phyloP scores from a whole-genome alignment of 805 yeast species.

The Maudiozyma saulgeensis region DNA sequence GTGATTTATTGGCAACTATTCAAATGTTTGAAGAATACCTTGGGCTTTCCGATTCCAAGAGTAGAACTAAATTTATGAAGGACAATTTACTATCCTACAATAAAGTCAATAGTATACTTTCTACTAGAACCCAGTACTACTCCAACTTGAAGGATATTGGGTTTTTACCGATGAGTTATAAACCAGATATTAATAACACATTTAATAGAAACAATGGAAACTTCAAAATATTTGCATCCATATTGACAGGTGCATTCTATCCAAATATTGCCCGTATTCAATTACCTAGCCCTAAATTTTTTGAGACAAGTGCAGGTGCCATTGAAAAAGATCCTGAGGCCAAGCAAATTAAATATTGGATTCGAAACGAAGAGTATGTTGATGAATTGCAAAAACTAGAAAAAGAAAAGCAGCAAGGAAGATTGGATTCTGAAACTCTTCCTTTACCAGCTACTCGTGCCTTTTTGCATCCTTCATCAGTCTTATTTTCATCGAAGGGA shows the following conservation, averaged over 20 bases:
- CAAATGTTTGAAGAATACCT: conserved; percentile 50
- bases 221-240: conserved; percentile 46
- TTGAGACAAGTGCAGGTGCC: conserved; percentile 65
- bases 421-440: conserved; percentile 7
- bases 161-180: conserved; percentile 51
- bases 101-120: conserved; percentile 59
- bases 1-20: conserved; percentile 66
- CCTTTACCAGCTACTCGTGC: conserved; percentile 56
- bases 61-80: conserved; percentile 37
- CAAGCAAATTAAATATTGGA: conserved; percentile 59
- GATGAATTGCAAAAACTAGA: conserved; percentile 18
- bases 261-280: conserved; percentile 79
- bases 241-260: conserved; percentile 71
- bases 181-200: conserved; percentile 15
- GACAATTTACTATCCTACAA: conserved; percentile 54
- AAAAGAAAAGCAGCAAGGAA: conserved; percentile 6
- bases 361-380: conserved; percentile 49
- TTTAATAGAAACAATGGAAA: conserved; percentile 47
- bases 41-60: conserved; percentile 15
- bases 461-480: conserved; percentile 80
- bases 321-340: conserved; percentile 83
- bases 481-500: conserved; percentile 45
- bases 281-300: conserved; percentile 69
- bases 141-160: conserved; percentile 71
- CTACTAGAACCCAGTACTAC: conserved; percentile 61